Evolutionary conservation across 768 basidiomycete species (phyloP), one percentile per base, ranked within the genome.

Genomic region (Symmetrospora coprosmae): DNA sequence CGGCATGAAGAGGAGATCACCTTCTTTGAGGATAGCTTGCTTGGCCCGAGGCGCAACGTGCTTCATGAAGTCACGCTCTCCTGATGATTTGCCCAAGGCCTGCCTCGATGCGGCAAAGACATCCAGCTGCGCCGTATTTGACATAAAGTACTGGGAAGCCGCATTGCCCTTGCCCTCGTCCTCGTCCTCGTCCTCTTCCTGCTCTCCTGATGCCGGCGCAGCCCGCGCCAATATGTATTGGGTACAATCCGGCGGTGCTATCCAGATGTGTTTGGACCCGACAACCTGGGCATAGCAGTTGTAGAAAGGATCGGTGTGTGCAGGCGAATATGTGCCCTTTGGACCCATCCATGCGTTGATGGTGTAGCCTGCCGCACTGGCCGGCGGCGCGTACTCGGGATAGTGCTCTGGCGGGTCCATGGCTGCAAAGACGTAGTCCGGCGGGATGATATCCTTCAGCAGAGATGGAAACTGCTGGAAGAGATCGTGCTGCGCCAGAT

Each of bases 291-390:
- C 89, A 71, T 87, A 97, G 64, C 84, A 78, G 71, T 99, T 99
- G 74, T 80, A 87, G 73, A 83, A 94, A 2, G 91, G 91, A 69
- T 99, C 92, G 5, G 83, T 88, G 73, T 99, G 94, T 0, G 92
- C 87, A 1, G 91, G 92, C 8, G 87, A 87, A 11, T 84, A 70
- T 0, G 90, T 85, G 27, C 82, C 82, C 56, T 74, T 74, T 0
- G 87, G 86, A 0, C 89, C 89, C 5, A 91, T 68, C 89, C 89
- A 92, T 8, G 77, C 79, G 67, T 89, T 90, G 25, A 85, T 72
- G 7, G 84, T 75, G 11, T 84, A 75, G 49, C 79, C 76, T 17
- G 84, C 82, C 16, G 80, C 79, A 62, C 83, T 84, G 21, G 68
- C 31, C 1, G 87, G 88, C 1, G 85, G 80, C 16, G 66, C 60